phyloP scores from a whole-genome alignment of 148 eudicot species.

The Vaccinium vitisidaea region DNA sequence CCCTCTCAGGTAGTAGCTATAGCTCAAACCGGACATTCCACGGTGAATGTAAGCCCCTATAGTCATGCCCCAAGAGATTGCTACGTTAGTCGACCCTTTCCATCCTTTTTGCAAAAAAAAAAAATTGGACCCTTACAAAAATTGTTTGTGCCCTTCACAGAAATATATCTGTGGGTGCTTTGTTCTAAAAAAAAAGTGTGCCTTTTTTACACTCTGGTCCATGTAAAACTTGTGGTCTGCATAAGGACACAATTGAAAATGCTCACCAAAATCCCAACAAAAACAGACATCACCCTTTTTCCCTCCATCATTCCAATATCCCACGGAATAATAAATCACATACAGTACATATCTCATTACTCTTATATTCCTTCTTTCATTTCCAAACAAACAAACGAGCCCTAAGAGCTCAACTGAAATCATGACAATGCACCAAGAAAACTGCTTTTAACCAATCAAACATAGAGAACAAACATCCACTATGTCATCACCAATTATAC shows the following conservation, averaged over 20 bases:
- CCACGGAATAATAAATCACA: background rate
- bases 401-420: background rate
- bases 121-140: too few species aligned
- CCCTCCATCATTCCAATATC: background rate
- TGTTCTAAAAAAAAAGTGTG: too few species aligned
- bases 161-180: too few species aligned
- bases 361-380: background rate
- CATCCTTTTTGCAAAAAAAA: too few species aligned
- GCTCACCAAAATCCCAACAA: background rate
- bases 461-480: background rate
- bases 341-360: background rate
- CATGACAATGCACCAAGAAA: background rate
- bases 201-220: too few species aligned
- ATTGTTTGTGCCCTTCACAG: too few species aligned
- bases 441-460: background rate
- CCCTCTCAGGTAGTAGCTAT: too few species aligned
- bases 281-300: too few species aligned
- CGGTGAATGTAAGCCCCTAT: too few species aligned
- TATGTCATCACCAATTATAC: background rate
- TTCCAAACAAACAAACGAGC: background rate
- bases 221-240: background rate
- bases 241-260: background rate
- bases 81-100: too few species aligned
- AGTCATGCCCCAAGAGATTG: too few species aligned
- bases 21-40: too few species aligned